Evolutionary conservation across 148 eudicot genomes (phyloP), one percentile per base, ranked within the genome.

Genomic region (Drosera capensis): DNA sequence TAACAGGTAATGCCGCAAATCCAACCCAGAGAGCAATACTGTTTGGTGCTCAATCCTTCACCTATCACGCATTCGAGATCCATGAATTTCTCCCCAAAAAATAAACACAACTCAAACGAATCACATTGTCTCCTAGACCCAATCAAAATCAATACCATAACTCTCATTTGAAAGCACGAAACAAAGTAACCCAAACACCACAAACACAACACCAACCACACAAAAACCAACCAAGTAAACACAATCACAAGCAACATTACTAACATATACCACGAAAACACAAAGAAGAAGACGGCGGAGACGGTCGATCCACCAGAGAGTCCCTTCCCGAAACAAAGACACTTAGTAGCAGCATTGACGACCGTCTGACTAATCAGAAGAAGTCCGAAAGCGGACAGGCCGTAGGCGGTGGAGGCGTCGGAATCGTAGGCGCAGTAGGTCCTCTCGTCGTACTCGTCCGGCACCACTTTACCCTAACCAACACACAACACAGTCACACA

Each of bases 371-470:
- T 74, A 16, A 77, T 63, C 61, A 87, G 53, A 45, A 87, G 62
- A 64, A 83, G 49, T 45, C 88, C 86, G 48, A 87, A 75, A 65
- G 96, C 96, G 56, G 80, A 14, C 45, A 87, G 18, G 3, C 96
- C 96, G 67, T 87, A 87, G 39, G 56, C 68, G 52, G 96, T 79
- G 4, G 96, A 87, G 12, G 96, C 96, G 44, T 87, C 96, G 2
- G 96, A 63, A 20, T 22, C 77, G 66, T 87, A 87, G 40, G 44
- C 46, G 54, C 96, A 87, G 78, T 63, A 87, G 0, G 78, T 80
- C 9, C 22, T 40, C 55, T 87, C 96, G 34, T 87, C 96, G 58
- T 87, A 87, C 77, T 87, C 16, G 56, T 87, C 96, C 20, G 94
- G 79, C 5, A 44, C 62, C 35, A 72, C 83, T 43, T 57, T 45